Conservation (phyloP, 1,284 basidiomycete species). For the Megacollybia platyphylla region DNA sequence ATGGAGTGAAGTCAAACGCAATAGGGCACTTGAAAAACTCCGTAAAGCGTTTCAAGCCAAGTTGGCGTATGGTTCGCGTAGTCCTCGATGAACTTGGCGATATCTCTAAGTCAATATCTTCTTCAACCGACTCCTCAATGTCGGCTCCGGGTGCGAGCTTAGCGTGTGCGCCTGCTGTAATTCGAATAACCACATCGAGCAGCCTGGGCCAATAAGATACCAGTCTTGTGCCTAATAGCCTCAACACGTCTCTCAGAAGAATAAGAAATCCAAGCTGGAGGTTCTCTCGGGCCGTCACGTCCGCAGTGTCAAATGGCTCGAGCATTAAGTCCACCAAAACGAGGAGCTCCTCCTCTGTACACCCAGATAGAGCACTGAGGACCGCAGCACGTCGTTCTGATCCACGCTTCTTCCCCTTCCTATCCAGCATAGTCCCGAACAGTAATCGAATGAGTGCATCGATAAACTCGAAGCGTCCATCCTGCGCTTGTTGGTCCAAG, state of each 20-base stretch:
- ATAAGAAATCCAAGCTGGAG: constrained; percentile 79
- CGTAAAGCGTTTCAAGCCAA: constrained; percentile 76
- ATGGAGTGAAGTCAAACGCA: constrained; percentile 67
- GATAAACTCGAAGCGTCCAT: constrained; percentile 62
- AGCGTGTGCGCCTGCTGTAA: constrained; percentile 4
- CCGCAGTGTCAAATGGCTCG: constrained; percentile 15
- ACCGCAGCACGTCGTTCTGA: constrained; percentile 72
- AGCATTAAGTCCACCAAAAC: constrained; percentile 87
- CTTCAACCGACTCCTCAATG: constrained; percentile 17
- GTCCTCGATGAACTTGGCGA: constrained; percentile 26
- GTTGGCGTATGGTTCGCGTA: constrained; percentile 60
- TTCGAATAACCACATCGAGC: constrained; percentile 44
- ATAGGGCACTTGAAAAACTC: constrained; percentile 77
- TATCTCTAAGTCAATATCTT: constrained; percentile 22
- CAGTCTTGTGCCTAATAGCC: constrained; percentile 66
- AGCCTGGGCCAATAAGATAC: constrained; percentile 62
- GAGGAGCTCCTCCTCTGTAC: constrained; percentile 62
- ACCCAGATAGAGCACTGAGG: constrained; percentile 60
- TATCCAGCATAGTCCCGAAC: constrained; percentile 85
- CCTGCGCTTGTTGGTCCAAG: constrained; percentile 47
- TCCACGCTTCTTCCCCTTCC: constrained; percentile 60
- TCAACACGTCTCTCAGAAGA: constrained; percentile 76
- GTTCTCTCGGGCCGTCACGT: constrained; percentile 36
- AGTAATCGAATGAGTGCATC: constrained; percentile 69
- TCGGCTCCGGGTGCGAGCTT: constrained; percentile 21